Evolutionary conservation across 2,329 filamentous ascomycete species (phyloP).

Genomic region (Cladophialophora chaetospira): DNA sequence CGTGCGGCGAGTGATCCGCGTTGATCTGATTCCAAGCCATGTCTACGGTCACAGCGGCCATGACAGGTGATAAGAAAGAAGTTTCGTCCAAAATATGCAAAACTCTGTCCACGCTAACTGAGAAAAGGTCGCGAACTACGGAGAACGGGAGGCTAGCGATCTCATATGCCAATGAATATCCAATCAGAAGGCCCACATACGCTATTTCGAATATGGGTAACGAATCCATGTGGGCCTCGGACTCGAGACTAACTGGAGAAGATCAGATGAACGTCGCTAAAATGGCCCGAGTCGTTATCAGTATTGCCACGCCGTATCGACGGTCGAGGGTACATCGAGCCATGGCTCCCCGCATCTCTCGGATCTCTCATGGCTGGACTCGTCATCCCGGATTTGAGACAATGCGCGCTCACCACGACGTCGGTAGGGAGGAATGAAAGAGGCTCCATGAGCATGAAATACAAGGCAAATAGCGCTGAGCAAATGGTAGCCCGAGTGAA

Average conservation of each 20-base stretch:
- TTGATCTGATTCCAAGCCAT: background rate
- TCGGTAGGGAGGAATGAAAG: background rate
- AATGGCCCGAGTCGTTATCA: slow-evolving; percentile 5
- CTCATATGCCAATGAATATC: slow-evolving; percentile 6
- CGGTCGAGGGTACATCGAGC: background rate
- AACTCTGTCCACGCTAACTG: background rate
- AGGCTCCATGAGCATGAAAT: background rate
- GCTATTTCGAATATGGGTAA: slow-evolving; percentile 12
- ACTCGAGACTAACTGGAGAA: slow-evolving; percentile 11
- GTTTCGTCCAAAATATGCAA: background rate
- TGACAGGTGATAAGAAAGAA: background rate
- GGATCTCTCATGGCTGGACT: background rate
- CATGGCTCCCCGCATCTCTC: background rate
- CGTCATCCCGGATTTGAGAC: background rate
- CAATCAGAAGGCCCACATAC: slow-evolving; percentile 16
- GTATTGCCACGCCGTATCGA: background rate
- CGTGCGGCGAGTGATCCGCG: background rate
- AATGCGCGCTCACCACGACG: too few relatives aligned
- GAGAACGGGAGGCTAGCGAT: background rate
- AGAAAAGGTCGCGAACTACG: slow-evolving; percentile 6
- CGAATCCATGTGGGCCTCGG: slow-evolving; percentile 12
- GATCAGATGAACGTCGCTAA: slow-evolving; percentile 11
- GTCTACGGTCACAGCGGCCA: background rate
- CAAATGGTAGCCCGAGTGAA: background rate
- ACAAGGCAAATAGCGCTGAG: background rate